Percentiles rank a stretch among this genome's conserved stretches.
Conservation (phyloP, 306 rosid genomes). For the Trifolium repens region DNA sequence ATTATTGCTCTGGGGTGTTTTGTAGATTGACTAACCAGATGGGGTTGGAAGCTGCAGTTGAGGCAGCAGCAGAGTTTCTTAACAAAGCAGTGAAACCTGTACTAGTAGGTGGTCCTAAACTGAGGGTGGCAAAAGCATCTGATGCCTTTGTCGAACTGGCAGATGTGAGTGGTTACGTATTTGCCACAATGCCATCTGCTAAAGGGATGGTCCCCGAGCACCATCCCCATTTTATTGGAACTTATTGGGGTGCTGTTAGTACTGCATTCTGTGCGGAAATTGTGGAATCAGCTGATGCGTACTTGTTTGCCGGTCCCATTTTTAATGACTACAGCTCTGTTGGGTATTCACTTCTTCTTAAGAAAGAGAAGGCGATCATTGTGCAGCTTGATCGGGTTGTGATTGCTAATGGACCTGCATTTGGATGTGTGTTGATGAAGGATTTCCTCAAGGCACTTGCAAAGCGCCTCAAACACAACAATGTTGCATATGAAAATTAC, state of each 20-base stretch:
- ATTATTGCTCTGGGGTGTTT: background rate
- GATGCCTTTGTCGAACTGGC: slow-evolving; percentile 87
- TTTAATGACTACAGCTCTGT: slow-evolving; percentile 74
- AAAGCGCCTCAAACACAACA: slow-evolving; percentile 54
- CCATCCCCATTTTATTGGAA: slow-evolving; percentile 82
- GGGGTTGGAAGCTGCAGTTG: slow-evolving; percentile 90
- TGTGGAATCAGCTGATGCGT: slow-evolving; percentile 69
- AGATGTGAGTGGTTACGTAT: slow-evolving; percentile 66
- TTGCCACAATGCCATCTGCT: slow-evolving; percentile 83
- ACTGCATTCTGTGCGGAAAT: slow-evolving; percentile 71
- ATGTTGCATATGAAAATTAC: slow-evolving; percentile 71
- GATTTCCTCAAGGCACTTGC: slow-evolving; percentile 62
- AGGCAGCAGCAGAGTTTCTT: slow-evolving; percentile 71
- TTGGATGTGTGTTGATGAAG: slow-evolving; percentile 70
- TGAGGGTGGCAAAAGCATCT: slow-evolving; percentile 63
- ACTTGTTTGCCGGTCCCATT: slow-evolving; percentile 69
- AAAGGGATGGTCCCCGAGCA: slow-evolving; percentile 83
- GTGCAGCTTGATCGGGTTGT: slow-evolving; percentile 65
- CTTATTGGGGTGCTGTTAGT: slow-evolving; percentile 87
- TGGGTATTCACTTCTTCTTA: slow-evolving; percentile 68
- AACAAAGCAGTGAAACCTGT: slow-evolving; percentile 90
- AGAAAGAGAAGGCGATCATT: slow-evolving; percentile 67
- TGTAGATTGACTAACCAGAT: slow-evolving; percentile 62
- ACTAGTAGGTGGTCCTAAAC: slow-evolving; percentile 79
- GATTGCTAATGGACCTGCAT: slow-evolving; percentile 60